Percentiles rank a stretch among this genome's conserved stretches.
phyloP scores from a whole-genome alignment of 495 filamentous ascomycete genomes.

The Penicillium flavigenum region DNA sequence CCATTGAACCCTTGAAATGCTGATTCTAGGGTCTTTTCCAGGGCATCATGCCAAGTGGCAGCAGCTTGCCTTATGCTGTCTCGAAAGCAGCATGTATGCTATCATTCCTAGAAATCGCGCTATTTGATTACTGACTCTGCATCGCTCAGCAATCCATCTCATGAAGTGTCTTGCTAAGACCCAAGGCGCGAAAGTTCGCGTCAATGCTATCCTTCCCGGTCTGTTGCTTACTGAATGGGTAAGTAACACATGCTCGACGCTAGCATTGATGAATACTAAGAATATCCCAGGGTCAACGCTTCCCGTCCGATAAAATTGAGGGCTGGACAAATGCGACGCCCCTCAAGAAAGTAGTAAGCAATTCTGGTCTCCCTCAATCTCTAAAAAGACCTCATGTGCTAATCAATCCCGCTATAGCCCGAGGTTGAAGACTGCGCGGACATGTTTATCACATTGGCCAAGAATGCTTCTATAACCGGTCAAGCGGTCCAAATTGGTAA shows the following conservation, averaged over 20 bases:
- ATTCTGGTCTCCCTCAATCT: not conserved
- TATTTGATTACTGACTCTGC: constrained; percentile 8
- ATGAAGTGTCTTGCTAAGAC: constrained; percentile 70
- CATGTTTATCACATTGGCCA: constrained; percentile 51
- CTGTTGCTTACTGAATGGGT: constrained; percentile 75
- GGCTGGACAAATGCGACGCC: constrained; percentile 35
- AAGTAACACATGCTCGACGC: constrained; percentile 9
- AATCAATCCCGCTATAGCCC: constrained; percentile 33
- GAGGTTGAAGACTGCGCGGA: constrained; percentile 58
- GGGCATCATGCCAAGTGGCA: constrained; percentile 51
- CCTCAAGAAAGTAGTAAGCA: constrained; percentile 47
- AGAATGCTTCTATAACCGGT: constrained; percentile 59
- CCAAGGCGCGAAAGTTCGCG: constrained; percentile 62
- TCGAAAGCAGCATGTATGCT: constrained; percentile 60
- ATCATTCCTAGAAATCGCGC: not conserved
- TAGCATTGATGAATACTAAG: constrained; percentile 1
- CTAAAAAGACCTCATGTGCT: constrained; percentile 4
- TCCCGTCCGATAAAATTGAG: constrained; percentile 43
- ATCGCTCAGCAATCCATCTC: constrained; percentile 55
- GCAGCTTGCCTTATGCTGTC: constrained; percentile 64
- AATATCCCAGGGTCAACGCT: constrained; percentile 43
- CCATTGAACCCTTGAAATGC: not conserved
- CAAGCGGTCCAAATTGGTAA: constrained; percentile 54
- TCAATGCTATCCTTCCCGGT: constrained; percentile 68
- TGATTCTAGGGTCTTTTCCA: constrained; percentile 11